Evolutionary conservation across 2,329 filamentous ascomycete genomes (phyloP).

Genomic region (Grosmannia serpens): DNA sequence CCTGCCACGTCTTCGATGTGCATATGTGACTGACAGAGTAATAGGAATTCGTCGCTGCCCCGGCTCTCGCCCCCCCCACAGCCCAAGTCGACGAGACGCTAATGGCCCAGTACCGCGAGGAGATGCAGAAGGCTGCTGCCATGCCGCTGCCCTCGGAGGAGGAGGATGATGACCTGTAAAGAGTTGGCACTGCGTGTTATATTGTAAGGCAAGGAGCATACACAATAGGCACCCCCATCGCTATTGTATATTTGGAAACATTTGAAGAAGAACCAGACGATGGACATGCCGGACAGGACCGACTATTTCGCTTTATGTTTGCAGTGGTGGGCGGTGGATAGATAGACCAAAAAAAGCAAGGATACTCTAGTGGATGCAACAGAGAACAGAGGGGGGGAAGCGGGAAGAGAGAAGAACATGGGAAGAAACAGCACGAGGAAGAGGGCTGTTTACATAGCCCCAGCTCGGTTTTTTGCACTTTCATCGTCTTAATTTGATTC

Average conservation of each 20-base stretch:
- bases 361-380: background rate
- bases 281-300: background rate
- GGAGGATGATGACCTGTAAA: conserved; percentile 59
- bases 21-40: conserved; percentile 15
- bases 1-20: background rate
- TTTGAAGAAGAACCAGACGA: background rate
- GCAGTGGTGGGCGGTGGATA: conserved; percentile 7
- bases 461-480: conserved; percentile 1
- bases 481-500: conserved; percentile 2
- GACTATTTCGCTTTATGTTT: conserved; percentile 1
- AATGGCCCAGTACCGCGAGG: conserved; percentile 70
- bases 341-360: conserved; percentile 8
- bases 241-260: conserved; percentile 2
- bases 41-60: conserved; percentile 92
- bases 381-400: background rate
- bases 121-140: conserved; percentile 71
- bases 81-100: conserved; percentile 78
- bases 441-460: background rate
- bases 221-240: background rate
- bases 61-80: conserved; percentile 87
- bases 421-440: background rate
- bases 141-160: conserved; percentile 94
- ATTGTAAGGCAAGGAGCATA: background rate
- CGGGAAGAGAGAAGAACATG: background rate
- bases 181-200: background rate